Percentiles rank a stretch among this genome's conserved stretches.
These are phyloP conservation scores for Trichoderma afroharzianum DNA, from an alignment of 2,329 filamentous ascomycete genomes.

Conservation along the genomic window DNA sequence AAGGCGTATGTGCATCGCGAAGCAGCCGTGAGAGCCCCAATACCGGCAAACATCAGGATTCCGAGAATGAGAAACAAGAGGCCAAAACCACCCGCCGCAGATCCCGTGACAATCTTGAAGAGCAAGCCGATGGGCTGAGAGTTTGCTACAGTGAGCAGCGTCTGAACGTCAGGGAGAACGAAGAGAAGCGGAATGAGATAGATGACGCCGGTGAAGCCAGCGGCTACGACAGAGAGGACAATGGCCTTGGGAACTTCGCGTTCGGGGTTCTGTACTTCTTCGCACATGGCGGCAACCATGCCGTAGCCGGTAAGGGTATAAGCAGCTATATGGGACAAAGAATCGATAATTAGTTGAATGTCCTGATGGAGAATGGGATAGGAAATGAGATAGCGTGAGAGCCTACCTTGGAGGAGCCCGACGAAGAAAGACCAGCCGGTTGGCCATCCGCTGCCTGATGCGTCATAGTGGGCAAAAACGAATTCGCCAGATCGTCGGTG, in stretches of 20 bases:
- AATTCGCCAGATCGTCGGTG: slow-evolving; percentile 61
- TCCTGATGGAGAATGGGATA: neutral
- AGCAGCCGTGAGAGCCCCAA: slow-evolving; percentile 70
- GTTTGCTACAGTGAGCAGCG: slow-evolving; percentile 62
- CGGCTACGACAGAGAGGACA: slow-evolving; percentile 62
- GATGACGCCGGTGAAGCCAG: slow-evolving; percentile 57
- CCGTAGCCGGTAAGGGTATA: slow-evolving; percentile 47
- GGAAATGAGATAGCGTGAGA: neutral
- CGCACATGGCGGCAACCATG: slow-evolving; percentile 52
- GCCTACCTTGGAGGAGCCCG: slow-evolving; percentile 48
- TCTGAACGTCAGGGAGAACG: slow-evolving; percentile 64
- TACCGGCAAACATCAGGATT: slow-evolving; percentile 73
- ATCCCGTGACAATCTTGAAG: slow-evolving; percentile 73
- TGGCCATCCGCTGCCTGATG: slow-evolving; percentile 66
- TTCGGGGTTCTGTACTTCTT: slow-evolving; percentile 59
- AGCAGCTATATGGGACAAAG: slow-evolving; percentile 39
- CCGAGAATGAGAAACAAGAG: slow-evolving; percentile 72
- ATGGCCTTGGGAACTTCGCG: slow-evolving; percentile 65
- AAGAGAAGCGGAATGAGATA: slow-evolving; percentile 75
- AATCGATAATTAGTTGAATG: neutral
- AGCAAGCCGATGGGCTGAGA: slow-evolving; percentile 73
- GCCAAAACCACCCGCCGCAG: slow-evolving; percentile 68
- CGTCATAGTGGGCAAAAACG: slow-evolving; percentile 67
- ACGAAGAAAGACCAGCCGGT: slow-evolving; percentile 58
- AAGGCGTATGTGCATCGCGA: slow-evolving; percentile 74